Base-by-base conservation (phyloP, 768 basidiomycete species). In the Tremella mesenterica region DNA sequence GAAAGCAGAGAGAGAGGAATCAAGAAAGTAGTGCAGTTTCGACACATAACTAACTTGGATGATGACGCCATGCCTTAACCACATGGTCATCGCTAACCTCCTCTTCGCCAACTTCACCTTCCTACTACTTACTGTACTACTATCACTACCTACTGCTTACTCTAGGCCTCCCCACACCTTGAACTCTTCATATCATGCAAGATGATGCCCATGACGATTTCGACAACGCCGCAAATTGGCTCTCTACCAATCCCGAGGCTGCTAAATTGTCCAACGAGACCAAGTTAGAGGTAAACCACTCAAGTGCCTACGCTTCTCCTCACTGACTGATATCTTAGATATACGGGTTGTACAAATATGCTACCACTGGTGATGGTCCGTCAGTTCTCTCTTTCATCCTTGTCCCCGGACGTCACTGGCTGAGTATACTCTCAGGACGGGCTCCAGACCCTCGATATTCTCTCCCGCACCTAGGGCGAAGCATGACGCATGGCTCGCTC, bases 301-400 rank as follows among this genome's bases (percentile, higher is more conserved):
- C 43, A 4, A 12, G 16, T 5, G n/a, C 25, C 41, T 44, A 20
- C 39, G 25, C 21, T 8, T 48, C 18, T 53, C 49, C 5, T 28
- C 13, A 23, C 31, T 53, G 31, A 52, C 34, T 30, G 5, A 25
- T 8, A 3, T n/a, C 7, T 18, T 30, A 70, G 67, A 53, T 73
- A 5, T 73, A 73, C 46, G 71, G 69, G 0, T 39, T 69, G 4
- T 73, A 54, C 64, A 73, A 73, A 50, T 60, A 45, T 26, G 45
- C 60, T 2, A 56, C 58, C 23, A 54, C 60, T 1, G 52, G 43
- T 2, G 50, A 49, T 2, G 56, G 59, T 50, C 69, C 71, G 71
- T 68, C 43, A 53, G 71, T 69, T 16, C n/a, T 20, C 27, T 13
- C 29, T 18, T 20, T 30, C 20, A 13, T 41, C 18, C 43, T 47